A percentile compares a stretch with the other conserved stretches of the same genome.
Conservation (phyloP, 140 eudicot genomes). For the Ambrosia hybrid region DNA sequence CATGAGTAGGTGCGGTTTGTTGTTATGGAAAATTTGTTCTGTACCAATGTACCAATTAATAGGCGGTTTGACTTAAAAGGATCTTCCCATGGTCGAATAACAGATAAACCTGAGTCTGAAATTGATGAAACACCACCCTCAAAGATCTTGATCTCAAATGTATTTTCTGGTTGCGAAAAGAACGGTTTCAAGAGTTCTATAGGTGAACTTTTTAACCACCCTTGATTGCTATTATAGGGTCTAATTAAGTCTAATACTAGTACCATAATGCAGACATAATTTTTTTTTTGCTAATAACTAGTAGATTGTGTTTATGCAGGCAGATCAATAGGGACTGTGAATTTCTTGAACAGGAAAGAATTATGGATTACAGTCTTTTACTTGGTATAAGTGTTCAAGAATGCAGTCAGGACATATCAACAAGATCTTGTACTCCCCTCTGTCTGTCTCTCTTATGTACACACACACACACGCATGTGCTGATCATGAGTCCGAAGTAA, state of each 20-base stretch:
- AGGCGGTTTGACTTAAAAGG: constrained; percentile 95
- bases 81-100: constrained; percentile 87
- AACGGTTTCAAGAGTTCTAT: constrained; percentile 80
- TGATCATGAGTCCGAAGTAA: constrained; percentile 8
- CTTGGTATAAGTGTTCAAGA: constrained; percentile 72
- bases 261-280: not conserved
- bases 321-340: constrained; percentile 76
- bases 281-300: constrained; percentile 5
- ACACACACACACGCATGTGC: not conserved
- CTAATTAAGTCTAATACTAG: not conserved
- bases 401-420: constrained; percentile 41
- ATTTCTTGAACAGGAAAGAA: constrained; percentile 69
- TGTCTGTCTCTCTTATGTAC: not conserved
- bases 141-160: constrained; percentile 91
- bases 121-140: constrained; percentile 75
- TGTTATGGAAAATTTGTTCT: constrained; percentile 86
- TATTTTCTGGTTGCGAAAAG: constrained; percentile 65
- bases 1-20: constrained; percentile 80
- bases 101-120: constrained; percentile 77
- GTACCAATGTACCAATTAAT: constrained; percentile 62
- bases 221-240: not conserved
- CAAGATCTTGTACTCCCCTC: constrained; percentile 33
- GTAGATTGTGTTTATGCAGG: constrained; percentile 43
- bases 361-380: constrained; percentile 91
- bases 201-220: constrained; percentile 46